Conservation (phyloP, 805 yeast species). For the Metschnikowia bowlesiae region DNA sequence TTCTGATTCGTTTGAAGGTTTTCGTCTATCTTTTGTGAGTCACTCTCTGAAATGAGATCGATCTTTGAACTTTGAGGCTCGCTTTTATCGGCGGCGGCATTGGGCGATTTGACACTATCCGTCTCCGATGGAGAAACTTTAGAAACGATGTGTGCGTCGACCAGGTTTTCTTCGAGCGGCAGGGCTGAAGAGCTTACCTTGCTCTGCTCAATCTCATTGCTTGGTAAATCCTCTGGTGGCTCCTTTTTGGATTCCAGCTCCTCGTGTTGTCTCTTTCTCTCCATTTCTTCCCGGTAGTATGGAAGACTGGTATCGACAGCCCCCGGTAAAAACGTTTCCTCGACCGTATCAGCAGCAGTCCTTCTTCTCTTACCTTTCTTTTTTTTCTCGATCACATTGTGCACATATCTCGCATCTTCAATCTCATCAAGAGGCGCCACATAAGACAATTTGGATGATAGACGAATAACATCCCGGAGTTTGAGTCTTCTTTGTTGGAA, state of each 20-base stretch:
- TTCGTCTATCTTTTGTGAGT: not conserved
- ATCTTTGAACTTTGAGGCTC: not conserved
- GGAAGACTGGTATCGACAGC: conserved; percentile 25
- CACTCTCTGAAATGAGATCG: not conserved
- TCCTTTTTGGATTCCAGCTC: conserved; percentile 13
- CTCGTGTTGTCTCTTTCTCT: conserved; percentile 21
- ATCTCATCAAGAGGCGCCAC: conserved; percentile 65
- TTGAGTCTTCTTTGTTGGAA: conserved; percentile 61
- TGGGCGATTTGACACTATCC: not conserved
- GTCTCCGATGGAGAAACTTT: not conserved
- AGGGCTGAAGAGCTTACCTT: not conserved
- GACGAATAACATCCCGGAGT: conserved; percentile 56
- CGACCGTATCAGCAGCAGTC: conserved; percentile 23
- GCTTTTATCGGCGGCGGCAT: not conserved
- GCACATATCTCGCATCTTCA: conserved; percentile 40
- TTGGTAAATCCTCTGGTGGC: not conserved
- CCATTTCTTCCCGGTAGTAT: conserved; percentile 23
- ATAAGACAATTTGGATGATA: conserved; percentile 42
- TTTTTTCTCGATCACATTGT: conserved; percentile 32
- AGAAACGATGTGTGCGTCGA: not conserved
- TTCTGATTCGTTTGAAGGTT: not conserved
- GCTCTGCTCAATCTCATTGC: not conserved
- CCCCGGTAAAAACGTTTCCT: conserved; percentile 31
- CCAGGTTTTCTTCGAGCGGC: not conserved
- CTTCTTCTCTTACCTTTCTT: conserved; percentile 44